A percentile compares a stretch with the other conserved stretches of the same genome.
Evolutionary conservation across 2,329 filamentous ascomycete genomes (phyloP).

Genomic region (Fusarium longipes): DNA sequence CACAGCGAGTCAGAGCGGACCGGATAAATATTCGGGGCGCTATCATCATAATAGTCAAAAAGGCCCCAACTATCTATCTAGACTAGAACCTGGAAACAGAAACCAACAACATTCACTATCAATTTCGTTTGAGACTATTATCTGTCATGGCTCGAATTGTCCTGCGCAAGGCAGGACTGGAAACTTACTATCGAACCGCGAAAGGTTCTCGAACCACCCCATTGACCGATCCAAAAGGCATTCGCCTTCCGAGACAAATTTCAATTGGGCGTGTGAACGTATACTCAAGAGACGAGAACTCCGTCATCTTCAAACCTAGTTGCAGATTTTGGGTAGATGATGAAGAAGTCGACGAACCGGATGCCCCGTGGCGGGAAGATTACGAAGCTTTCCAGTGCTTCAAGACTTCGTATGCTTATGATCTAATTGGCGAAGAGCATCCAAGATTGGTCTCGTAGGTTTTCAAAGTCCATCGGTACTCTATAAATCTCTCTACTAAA

Average conservation of each 20-base stretch:
- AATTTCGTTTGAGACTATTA: not conserved
- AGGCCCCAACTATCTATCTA: not conserved
- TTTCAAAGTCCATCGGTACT: accelerated
- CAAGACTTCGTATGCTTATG: not conserved
- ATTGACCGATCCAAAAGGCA: not conserved
- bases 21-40: not conserved
- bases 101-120: not conserved
- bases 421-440: not conserved
- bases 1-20: not conserved
- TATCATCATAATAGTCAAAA: not conserved
- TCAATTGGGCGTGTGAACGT: not conserved
- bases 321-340: not conserved
- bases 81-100: not conserved
- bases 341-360: not conserved
- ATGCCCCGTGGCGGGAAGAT: not conserved
- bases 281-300: not conserved
- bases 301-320: not conserved
- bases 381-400: accelerated
- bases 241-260: not conserved
- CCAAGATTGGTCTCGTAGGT: not conserved
- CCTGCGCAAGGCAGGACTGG: not conserved
- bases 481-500: not conserved
- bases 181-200: not conserved
- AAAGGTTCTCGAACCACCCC: not conserved
- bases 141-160: not conserved